Conservation (phyloP, 176 grass and related monocot species). For the Hordeum marinum region DNA sequence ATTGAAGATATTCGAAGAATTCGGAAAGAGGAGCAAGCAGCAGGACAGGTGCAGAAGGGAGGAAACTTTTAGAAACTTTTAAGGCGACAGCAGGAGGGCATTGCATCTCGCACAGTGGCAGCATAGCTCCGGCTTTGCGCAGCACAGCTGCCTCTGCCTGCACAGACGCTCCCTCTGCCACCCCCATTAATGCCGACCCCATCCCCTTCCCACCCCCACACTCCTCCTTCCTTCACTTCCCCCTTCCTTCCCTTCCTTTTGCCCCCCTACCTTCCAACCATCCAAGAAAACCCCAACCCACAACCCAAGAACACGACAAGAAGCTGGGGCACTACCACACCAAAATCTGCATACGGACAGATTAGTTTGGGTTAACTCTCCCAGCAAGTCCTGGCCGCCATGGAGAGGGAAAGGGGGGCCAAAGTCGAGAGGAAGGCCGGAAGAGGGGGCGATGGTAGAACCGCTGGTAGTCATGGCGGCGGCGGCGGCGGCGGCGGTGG, state of each 20-base stretch:
- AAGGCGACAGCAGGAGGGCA: not conserved
- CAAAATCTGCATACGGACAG: not conserved
- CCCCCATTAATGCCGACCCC: slow-evolving; percentile 30
- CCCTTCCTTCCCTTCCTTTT: slow-evolving; percentile 32
- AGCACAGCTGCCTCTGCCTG: not conserved
- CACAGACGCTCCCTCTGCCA: slow-evolving; percentile 14
- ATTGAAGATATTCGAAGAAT: slow-evolving; percentile 16
- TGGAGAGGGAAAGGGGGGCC: slow-evolving; percentile 27
- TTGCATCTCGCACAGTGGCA: not conserved
- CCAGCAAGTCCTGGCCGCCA: not conserved
- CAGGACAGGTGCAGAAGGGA: slow-evolving; percentile 33
- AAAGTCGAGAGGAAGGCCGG: slow-evolving; percentile 28
- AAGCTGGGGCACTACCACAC: not conserved
- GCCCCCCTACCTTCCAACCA: slow-evolving; percentile 45
- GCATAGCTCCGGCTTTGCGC: not conserved
- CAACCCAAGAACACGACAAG: not conserved
- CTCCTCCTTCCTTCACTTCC: not conserved
- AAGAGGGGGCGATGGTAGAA: not conserved
- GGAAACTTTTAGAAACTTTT: slow-evolving; percentile 31
- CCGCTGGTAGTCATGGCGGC: not conserved
- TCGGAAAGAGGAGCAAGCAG: slow-evolving; percentile 17
- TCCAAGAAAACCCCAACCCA: slow-evolving; percentile 26
- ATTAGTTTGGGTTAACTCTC: not conserved
- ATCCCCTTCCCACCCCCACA: slow-evolving; percentile 2
- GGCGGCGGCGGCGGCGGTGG: not conserved